Base-by-base conservation (phyloP, 140 eudicot species). In the Ambrosia hybrid region DNA sequence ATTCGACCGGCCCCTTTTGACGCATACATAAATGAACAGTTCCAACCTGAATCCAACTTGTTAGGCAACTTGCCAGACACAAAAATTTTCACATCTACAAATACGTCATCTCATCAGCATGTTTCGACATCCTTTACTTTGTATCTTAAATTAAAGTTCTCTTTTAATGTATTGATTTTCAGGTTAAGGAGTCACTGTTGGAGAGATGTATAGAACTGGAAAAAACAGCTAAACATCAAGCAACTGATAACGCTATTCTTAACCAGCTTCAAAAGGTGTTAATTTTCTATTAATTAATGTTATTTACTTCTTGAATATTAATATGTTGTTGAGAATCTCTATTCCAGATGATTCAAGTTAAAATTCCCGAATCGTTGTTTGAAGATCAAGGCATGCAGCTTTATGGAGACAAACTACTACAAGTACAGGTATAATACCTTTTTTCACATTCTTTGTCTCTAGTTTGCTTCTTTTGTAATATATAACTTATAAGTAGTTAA, bases 361-460 rank as follows among this genome's bases (percentile, higher is more conserved):
- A 91, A 55, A 80, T 95, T 64, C 99, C 99, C 38, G 89, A 70
- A 76, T 78, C 99, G 17, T 72, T 95, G 87, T 88, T 91, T 41
- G 96, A 95, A 87, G 99, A 95, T 62, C 96, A 91, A 82, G 99
- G 97, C 17, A 85, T 97, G 65, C 97, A 95, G 82, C 87, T 91
- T 74, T 95, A 91, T 79, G 97, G 95, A 72, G 89, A 84, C 71
- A 91, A 85, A 73, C 85, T 95, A 46, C 79, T 95, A 66, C 83
- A 95, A 85, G 61, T 94, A 67, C 99, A 95, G 97, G 99, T 95
- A 57, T 51, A 65, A 66, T 33, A 79, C 3, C 13, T 59, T 41
- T 70, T 15, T 61, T n/a, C 12, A n/a, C 5, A 2, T 39, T 30
- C 34, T 33, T 62, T 9, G 11, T 65, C 5, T 68, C 57, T 52